Conservation (phyloP, 1,139 yeast species). For the Kazachstania sp. region DNA sequence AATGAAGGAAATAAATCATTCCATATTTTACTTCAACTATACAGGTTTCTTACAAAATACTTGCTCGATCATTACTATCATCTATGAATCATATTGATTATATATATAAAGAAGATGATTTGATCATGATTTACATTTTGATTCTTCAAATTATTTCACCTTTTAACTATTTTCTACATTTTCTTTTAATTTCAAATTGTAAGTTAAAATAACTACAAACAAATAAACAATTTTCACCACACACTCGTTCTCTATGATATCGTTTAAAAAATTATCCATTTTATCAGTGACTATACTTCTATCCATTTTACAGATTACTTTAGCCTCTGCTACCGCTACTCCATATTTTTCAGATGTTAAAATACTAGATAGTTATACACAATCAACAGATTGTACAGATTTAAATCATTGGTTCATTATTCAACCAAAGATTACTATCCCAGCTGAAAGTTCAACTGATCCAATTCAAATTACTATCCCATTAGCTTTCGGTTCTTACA, state of each 20-base stretch:
- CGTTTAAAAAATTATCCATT: neutral
- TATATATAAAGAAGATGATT: no score
- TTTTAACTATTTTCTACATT: no score
- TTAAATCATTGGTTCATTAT: conserved; percentile 24
- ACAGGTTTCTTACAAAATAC: no score
- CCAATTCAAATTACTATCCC: conserved; percentile 23
- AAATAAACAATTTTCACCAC: neutral
- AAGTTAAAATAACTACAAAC: neutral
- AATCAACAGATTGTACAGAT: conserved; percentile 19
- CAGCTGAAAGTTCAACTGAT: conserved; percentile 11
- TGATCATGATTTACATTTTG: no score
- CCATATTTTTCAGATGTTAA: conserved; percentile 17
- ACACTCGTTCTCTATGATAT: neutral
- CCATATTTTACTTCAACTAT: no score
- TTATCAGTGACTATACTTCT: neutral
- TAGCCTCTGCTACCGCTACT: neutral
- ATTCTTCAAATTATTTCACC: no score
- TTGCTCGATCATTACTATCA: no score
- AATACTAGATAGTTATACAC: conserved; percentile 19
- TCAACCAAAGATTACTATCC: conserved; percentile 19
- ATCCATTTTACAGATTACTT: neutral
- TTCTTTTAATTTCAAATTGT: neutral
- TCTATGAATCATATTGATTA: no score
- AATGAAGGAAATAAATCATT: no score
- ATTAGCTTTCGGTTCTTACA: conserved; percentile 15